A percentile compares a stretch with the other conserved stretches of the same genome.
These are phyloP conservation scores for Sabuloglossum arenarium DNA, from an alignment of 495 filamentous ascomycete genomes.

Conservation along the genomic window DNA sequence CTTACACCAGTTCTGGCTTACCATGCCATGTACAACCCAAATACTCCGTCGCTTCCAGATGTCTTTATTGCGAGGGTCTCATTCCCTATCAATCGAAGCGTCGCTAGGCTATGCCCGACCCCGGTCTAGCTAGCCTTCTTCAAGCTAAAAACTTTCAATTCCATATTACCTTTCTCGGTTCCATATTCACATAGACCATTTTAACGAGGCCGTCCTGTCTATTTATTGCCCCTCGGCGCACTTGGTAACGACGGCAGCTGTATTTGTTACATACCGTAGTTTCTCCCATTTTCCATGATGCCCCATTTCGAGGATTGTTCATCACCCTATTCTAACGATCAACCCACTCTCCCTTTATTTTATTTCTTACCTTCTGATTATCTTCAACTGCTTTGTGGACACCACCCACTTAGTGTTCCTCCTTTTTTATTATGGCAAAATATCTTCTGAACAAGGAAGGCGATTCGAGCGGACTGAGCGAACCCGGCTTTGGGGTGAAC, in stretches of 20 bases:
- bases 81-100: background rate
- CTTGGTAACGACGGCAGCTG: background rate
- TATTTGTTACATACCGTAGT: background rate
- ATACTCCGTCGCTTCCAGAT: background rate
- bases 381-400: background rate
- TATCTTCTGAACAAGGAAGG: background rate
- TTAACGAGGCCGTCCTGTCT: background rate
- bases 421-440: background rate
- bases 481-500: no score
- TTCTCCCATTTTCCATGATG: background rate
- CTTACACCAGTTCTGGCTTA: background rate
- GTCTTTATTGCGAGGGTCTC: background rate
- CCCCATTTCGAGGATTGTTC: background rate
- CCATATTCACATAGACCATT: background rate
- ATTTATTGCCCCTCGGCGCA: background rate
- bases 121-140: background rate
- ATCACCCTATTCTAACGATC: background rate
- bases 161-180: background rate
- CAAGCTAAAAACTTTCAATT: background rate
- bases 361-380: background rate
- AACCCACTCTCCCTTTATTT: background rate
- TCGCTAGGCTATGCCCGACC: background rate
- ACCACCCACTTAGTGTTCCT: background rate
- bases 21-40: background rate
- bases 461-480: background rate